phyloP scores from a whole-genome alignment of 1,284 basidiomycete genomes.

The Ustilago sp. region DNA sequence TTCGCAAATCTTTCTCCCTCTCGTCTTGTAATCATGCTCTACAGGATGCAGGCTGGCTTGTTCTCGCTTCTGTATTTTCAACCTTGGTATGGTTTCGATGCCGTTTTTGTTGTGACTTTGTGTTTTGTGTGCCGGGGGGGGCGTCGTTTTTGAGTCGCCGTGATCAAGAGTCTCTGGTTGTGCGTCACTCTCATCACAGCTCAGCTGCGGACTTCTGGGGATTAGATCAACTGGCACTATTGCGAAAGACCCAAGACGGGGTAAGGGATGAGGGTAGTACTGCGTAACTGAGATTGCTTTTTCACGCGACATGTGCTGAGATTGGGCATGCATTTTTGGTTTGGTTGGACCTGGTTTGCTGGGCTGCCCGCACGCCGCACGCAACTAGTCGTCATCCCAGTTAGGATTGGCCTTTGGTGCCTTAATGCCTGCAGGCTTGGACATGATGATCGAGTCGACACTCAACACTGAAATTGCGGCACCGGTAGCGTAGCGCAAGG shows the following conservation, averaged over 20 bases:
- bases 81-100: neutral
- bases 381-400: conserved; percentile 67
- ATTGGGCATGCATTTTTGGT: neutral
- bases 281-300: neutral
- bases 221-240: too few relatives aligned
- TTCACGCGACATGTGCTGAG: neutral
- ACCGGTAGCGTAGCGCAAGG: conserved; percentile 87
- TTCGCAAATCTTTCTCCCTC: conserved; percentile 3
- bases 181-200: too few relatives aligned
- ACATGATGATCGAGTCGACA: conserved; percentile 97
- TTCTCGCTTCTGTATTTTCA: conserved; percentile 11
- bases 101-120: neutral
- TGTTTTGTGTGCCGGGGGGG: neutral
- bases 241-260: neutral
- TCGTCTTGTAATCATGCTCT: neutral
- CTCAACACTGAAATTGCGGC: conserved; percentile 92
- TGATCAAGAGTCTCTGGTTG: neutral
- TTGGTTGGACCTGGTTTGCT: neutral
- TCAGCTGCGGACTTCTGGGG: too few relatives aligned
- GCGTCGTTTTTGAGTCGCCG: neutral
- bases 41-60: neutral
- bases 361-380: neutral
- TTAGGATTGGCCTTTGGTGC: conserved; percentile 67
- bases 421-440: conserved; percentile 69
- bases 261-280: neutral